Conservation (phyloP, 345 rosid genomes). For the Diplotaxis tenuifolia region DNA sequence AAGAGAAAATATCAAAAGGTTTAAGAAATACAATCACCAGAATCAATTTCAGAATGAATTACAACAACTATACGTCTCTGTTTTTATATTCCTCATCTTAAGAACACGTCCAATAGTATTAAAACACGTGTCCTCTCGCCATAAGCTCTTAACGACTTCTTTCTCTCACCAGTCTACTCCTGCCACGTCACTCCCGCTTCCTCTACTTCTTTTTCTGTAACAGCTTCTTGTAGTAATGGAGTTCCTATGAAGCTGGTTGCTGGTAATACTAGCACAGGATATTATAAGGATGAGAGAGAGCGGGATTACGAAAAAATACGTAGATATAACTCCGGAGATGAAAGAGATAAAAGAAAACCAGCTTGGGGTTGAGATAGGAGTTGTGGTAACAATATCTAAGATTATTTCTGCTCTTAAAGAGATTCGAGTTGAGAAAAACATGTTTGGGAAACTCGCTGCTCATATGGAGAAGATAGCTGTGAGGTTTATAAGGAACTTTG, state of each 20-base stretch:
- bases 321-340: conserved; percentile 63
- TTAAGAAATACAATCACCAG: too few species aligned
- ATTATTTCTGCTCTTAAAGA: conserved; percentile 56
- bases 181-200: too few species aligned
- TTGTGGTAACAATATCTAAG: conserved; percentile 69
- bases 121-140: too few species aligned
- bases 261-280: conserved; percentile 74
- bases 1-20: too few species aligned
- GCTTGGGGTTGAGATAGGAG: conserved; percentile 71
- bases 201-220: too few species aligned
- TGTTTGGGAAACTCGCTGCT: conserved; percentile 56
- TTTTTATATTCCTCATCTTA: too few species aligned
- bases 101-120: too few species aligned
- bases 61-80: too few species aligned
- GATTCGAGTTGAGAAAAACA: conserved; percentile 25
- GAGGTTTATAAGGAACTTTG: conserved; percentile 61
- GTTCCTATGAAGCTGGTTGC: conserved; percentile 50
- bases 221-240: too few species aligned
- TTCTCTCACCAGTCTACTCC: too few species aligned
- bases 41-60: too few species aligned
- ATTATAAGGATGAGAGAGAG: conserved; percentile 58
- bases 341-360: conserved; percentile 41
- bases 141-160: too few species aligned
- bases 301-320: conserved; percentile 44
- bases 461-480: conserved; percentile 81